Evolutionary conservation across 306 rosid species (phyloP), one percentile per base, ranked within the genome.

Genomic region (Notholithocarpus densiflorus): DNA sequence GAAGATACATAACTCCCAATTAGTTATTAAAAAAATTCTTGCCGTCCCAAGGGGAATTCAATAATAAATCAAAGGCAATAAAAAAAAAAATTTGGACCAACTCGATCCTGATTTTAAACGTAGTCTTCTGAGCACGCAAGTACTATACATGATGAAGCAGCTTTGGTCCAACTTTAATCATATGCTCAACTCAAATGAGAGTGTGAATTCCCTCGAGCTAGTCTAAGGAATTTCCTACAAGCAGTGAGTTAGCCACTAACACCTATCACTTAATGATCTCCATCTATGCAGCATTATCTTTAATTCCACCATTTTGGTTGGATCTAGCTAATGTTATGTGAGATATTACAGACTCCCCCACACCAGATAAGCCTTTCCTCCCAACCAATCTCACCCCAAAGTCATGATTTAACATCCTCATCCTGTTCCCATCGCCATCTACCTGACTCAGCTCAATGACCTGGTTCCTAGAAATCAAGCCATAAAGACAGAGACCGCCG

Each of bases 341-440:
- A 77, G 76, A 73, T 24, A 93, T 79, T 64, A 93, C 86, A 72
- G 97, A 81, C 71, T 87, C 88, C 74, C 79, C 97, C 20, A 75
- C 81, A 74, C 85, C 71, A 69, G 77, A 76, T 60, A 93, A 79
- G 32, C 97, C 92, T 65, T 86, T 91, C 76, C 88, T 93, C 82
- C 98, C 98, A 74, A 91, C 92, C 84, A 91, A 83, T 79, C 84
- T 84, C 75, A 86, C 90, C 76, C 93, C 87, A 19, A 89, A 84
- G 68, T 87, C 77, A 4, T 51, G 81, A 79, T 72, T 87, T 52
- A 91, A 83, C 83, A 88, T 88, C 73, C 72, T 87, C 83, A 89
- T 79, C 87, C 89, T 82, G 72, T 84, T 86, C 65, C 54, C 89
- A 17, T 91, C 93, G 65, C 88, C 94, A 31, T 88, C 92, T 45